Evolutionary conservation across 2,329 filamentous ascomycete genomes (phyloP).

Genomic region (Cercospora sojina): DNA sequence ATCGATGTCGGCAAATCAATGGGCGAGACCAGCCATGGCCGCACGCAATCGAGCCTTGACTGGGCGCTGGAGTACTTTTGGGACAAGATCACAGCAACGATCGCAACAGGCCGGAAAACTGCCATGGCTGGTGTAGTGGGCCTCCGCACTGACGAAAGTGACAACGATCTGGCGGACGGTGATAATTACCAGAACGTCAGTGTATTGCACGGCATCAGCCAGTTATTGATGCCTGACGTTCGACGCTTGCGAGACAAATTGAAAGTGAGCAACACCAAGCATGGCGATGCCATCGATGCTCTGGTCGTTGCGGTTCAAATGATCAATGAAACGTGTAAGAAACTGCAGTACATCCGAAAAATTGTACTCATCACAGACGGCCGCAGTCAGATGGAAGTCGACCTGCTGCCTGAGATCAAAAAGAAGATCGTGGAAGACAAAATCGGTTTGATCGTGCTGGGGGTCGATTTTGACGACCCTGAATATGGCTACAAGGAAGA

Average conservation of each 20-base stretch:
- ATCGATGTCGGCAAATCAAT: conserved; percentile 87
- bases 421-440: conserved; percentile 70
- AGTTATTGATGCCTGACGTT: conserved; percentile 69
- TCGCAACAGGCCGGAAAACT: conserved; percentile 70
- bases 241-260: conserved; percentile 63
- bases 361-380: conserved; percentile 88
- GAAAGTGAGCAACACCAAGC: conserved; percentile 64
- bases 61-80: conserved; percentile 90
- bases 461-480: conserved; percentile 88
- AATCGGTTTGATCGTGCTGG: conserved; percentile 77
- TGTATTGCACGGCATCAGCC: conserved; percentile 63
- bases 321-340: conserved; percentile 76
- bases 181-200: conserved; percentile 79
- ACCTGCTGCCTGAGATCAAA: conserved; percentile 68
- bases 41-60: conserved; percentile 77
- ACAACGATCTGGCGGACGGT: conserved; percentile 64
- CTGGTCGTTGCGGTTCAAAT: conserved; percentile 83
- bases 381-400: conserved; percentile 67
- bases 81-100: conserved; percentile 81
- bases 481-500: conserved; percentile 93
- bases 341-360: conserved; percentile 75
- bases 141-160: conserved; percentile 73
- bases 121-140: conserved; percentile 76
- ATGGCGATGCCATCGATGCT: conserved; percentile 82
- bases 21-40: conserved; percentile 68